Evolutionary conservation across 2,329 filamentous ascomycete genomes (phyloP).

Genomic region (Blastomyces percursus): DNA sequence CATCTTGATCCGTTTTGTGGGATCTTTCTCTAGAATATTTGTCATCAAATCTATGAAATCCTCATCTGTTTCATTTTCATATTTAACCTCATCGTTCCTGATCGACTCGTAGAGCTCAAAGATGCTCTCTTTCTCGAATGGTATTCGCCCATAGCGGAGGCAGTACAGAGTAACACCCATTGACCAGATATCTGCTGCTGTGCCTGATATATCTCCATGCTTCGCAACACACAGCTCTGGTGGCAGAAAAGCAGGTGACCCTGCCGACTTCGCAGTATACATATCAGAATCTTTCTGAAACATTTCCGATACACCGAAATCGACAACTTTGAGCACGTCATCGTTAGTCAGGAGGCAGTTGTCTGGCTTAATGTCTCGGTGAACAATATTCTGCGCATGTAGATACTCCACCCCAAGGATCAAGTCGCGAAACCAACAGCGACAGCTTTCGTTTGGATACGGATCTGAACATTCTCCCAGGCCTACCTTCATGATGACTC

Average conservation of each 20-base stretch:
- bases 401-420: slow-evolving; percentile 93
- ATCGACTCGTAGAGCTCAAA: slow-evolving; percentile 87
- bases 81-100: slow-evolving; percentile 53
- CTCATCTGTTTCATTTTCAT: slow-evolving; percentile 54
- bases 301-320: slow-evolving; percentile 99
- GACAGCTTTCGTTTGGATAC: slow-evolving; percentile 69
- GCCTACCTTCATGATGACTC: slow-evolving; percentile 91
- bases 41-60: slow-evolving; percentile 64
- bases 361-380: slow-evolving; percentile 96
- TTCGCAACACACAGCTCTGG: slow-evolving; percentile 81
- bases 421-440: slow-evolving; percentile 89
- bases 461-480: slow-evolving; percentile 73
- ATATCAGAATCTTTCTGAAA: slow-evolving; percentile 82
- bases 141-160: slow-evolving; percentile 75
- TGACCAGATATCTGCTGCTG: slow-evolving; percentile 91
- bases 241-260: slow-evolving; percentile 87
- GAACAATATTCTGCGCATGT: slow-evolving; percentile 86
- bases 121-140: slow-evolving; percentile 68
- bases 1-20: slow-evolving; percentile 73
- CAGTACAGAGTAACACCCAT: slow-evolving; percentile 96
- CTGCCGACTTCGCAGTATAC: slow-evolving; percentile 85
- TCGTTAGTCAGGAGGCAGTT: slow-evolving; percentile 85
- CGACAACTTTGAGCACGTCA: slow-evolving; percentile 90
- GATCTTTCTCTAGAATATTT: slow-evolving; percentile 72
- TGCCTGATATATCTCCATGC: slow-evolving; percentile 79